Conservation (phyloP, 1,139 yeast species). For the Torulaspora pretoriensis region DNA sequence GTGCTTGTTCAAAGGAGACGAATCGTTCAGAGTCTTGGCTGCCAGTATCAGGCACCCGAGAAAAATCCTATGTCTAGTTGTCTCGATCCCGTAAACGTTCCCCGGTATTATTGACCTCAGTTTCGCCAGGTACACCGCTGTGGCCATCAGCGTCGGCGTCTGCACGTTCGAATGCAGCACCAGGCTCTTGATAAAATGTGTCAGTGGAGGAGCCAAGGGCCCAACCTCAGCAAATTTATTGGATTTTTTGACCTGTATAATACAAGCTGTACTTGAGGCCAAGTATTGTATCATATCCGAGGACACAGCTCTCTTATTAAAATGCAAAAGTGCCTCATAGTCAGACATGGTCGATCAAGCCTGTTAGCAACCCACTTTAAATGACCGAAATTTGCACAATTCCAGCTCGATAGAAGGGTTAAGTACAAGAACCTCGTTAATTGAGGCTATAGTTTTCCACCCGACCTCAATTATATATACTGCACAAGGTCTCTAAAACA, state of each 20-base stretch:
- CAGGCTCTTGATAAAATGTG: conserved; percentile 65
- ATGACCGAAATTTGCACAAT: no score
- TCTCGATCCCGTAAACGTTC: conserved; percentile 88
- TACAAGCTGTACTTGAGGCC: conserved; percentile 76
- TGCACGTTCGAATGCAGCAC: conserved; percentile 85
- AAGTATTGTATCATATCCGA: conserved; percentile 76
- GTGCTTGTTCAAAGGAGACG: conserved; percentile 89
- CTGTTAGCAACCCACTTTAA: background rate
- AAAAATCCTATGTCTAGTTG: conserved; percentile 90
- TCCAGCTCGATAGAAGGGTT: no score
- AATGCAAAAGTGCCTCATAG: conserved; percentile 63
- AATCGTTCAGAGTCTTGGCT: conserved; percentile 88
- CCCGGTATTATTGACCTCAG: conserved; percentile 77
- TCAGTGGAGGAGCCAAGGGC: conserved; percentile 41
- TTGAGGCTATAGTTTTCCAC: background rate
- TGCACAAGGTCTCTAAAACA: background rate
- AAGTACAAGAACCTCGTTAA: background rate
- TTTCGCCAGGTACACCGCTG: conserved; percentile 76
- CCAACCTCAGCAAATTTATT: conserved; percentile 12
- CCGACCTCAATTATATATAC: background rate
- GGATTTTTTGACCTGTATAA: conserved; percentile 53
- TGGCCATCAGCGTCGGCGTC: conserved; percentile 91
- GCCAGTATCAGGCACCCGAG: conserved; percentile 83
- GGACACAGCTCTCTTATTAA: conserved; percentile 72
- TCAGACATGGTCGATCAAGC: conserved; percentile 42